Evolutionary conservation across 202 grass and related monocot species (phyloP).

Genomic region (Panicum hallii): DNA sequence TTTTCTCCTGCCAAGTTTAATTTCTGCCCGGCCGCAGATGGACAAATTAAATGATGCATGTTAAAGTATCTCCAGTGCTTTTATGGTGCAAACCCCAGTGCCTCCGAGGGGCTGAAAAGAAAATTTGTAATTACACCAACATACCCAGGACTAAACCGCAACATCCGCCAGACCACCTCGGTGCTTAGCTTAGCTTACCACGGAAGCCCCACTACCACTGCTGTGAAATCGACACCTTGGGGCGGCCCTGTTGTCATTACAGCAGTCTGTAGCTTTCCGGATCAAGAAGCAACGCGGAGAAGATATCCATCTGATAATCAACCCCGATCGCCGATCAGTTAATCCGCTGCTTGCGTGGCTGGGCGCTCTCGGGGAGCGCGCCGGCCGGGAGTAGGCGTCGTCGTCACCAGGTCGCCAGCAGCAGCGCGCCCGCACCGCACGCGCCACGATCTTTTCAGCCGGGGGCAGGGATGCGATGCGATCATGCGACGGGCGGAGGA

Average conservation of each 20-base stretch:
- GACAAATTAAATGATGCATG: too few species aligned
- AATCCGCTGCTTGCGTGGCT: conserved; percentile 19
- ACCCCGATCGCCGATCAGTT: not conserved
- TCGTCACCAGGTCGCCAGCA: conserved; percentile 7
- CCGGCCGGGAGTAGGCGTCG: not conserved
- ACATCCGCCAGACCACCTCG: not conserved
- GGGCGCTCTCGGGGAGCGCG: conserved; percentile 18
- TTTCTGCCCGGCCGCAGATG: too few species aligned
- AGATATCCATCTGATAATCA: not conserved
- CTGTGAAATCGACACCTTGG: conserved; percentile 39
- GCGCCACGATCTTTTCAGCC: not conserved
- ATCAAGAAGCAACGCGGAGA: conserved; percentile 42
- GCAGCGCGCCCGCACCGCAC: conserved; percentile 17
- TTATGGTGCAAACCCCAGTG: too few species aligned
- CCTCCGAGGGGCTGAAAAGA: too few species aligned
- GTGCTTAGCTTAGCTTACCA: not conserved
- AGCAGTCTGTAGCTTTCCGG: conserved; percentile 28
- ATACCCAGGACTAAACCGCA: too few species aligned
- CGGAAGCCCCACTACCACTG: not conserved
- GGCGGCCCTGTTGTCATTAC: not conserved
- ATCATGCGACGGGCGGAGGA: too few species aligned
- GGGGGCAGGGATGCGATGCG: not conserved
- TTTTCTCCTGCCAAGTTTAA: too few species aligned
- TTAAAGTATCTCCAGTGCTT: too few species aligned
- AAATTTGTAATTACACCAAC: too few species aligned